Evolutionary conservation across 1,284 basidiomycete species (phyloP), one percentile per base, ranked within the genome.

Genomic region (Spongiforma sp.): DNA sequence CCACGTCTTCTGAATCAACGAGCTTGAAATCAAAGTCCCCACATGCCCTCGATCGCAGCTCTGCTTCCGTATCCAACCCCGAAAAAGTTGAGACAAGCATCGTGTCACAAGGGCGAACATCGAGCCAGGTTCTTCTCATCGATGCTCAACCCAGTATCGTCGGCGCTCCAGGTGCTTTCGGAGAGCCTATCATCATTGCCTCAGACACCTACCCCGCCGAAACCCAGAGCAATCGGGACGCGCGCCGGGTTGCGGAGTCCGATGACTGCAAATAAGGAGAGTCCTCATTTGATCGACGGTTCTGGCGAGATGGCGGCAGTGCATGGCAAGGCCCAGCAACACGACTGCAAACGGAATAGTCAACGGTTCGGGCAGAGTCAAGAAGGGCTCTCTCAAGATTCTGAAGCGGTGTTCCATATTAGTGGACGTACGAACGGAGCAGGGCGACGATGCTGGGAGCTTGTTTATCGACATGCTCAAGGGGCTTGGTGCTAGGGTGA

Each of bases 371-470:
- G 70, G 66, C 50, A 65, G 64, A 50, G 41, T 59, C 63, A 65
- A 70, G 69, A 68, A 65, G 63, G 62, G 69, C 24, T 65, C 66
- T 60, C 78, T 83, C 64, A 80, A 81, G 59, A 81, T 90, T 33
- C 78, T 97, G 68, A 89, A 90, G 63, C 87, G 89, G 15, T 96
- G 95, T 59, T 86, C 87, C 2, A 90, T 96, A 8, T 97, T 93
- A 71, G 94, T 98, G 53, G 96, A 98, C 74, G 94, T 98, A 26
- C 82, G 88, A 68, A 95, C 93, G 4, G 90, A 91, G 39, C 91
- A 94, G 66, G 94, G 95, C 1, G 92, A 94, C 59, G 93, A 96
- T 72, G 92, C 93, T 0, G 89, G 92, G 0, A 84, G 84, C n/a
- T 78, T 95, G 65, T 97, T 96, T 74, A 85, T 89, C 6, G 93